Evolutionary conservation across 2,329 filamentous ascomycete species (phyloP), one percentile per base, ranked within the genome.

Genomic region (Fusarium coicis): DNA sequence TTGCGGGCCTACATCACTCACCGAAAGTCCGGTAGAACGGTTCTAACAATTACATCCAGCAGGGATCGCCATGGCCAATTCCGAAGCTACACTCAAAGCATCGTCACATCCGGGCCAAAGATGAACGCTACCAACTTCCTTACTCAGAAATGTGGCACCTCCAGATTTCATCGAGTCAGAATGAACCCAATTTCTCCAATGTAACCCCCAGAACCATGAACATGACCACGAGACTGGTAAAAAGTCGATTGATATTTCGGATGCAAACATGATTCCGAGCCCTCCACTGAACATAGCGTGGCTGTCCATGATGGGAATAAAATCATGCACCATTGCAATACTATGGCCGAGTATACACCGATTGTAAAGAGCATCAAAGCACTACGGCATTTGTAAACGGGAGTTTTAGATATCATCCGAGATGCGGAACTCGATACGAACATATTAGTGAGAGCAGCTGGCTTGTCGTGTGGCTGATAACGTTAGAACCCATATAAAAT

Each of bases 141-240:
- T 40, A 63, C 55, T 68, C 64, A 68, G 46, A 68, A 68, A 30
- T 68, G 55, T 60, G 64, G 65, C 36, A 37, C 36, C 36, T 37
- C 10, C 36, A 21, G 9, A 19, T 7, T 18, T 37, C 12, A 32
- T 47, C 26, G 55, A 68, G 55, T 68, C 66, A 68, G 19, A 30
- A 30, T 23, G 46, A 43, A 58, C 32, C 43, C 34, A 57, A 28
- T 37, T 34, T 40, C 43, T 40, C 26, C n/a, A 66, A 52, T 66
- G 64, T 26, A 55, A 68, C 37, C 44, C 30, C 37, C 18, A 53
- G n/a, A 63, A 63, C 47, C 46, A 49, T 49, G 47, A 30, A 28
- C 65, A 32, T 50, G 37, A 30, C 54, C 66, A 68, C 64, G 47
- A 54, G 66, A 63, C 42, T 43, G 23, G 34, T n/a, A 28, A 19